These are phyloP conservation scores for Mangifera indica DNA, from an alignment of 345 rosid species.

Conservation along the genomic window DNA sequence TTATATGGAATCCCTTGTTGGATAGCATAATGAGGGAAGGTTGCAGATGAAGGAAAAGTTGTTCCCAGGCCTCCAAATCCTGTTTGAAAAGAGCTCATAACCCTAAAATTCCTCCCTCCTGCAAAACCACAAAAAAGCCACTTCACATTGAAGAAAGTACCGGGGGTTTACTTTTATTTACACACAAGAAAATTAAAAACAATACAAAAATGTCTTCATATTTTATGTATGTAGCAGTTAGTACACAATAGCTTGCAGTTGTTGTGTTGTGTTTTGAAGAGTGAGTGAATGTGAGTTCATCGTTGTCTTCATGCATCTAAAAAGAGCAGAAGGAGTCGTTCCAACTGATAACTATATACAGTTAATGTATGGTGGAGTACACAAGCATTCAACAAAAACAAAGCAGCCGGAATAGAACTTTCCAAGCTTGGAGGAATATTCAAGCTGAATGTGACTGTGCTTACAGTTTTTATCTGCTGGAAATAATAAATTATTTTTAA, in stretches of 20 bases:
- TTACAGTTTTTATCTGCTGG: neutral
- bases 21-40: conserved; percentile 88
- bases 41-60: conserved; percentile 72
- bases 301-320: neutral
- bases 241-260: no score
- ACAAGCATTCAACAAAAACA: conserved; percentile 1
- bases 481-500: neutral
- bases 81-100: conserved; percentile 67
- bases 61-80: conserved; percentile 60
- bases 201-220: no score
- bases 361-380: neutral
- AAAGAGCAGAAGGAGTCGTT: neutral
- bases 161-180: no score
- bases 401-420: conserved; percentile 13
- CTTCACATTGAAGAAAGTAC: neutral
- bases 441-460: conserved; percentile 25
- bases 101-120: conserved; percentile 63
- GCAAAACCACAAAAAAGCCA: neutral
- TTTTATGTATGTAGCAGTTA: no score
- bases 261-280: no score
- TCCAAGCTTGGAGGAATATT: conserved; percentile 40
- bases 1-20: conserved; percentile 77
- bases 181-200: no score
- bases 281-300: no score
- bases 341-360: neutral